These are phyloP conservation scores for Mucor lusitanicus DNA, from an alignment of 371 early-diverging fungal species.

Conservation along the genomic window DNA sequence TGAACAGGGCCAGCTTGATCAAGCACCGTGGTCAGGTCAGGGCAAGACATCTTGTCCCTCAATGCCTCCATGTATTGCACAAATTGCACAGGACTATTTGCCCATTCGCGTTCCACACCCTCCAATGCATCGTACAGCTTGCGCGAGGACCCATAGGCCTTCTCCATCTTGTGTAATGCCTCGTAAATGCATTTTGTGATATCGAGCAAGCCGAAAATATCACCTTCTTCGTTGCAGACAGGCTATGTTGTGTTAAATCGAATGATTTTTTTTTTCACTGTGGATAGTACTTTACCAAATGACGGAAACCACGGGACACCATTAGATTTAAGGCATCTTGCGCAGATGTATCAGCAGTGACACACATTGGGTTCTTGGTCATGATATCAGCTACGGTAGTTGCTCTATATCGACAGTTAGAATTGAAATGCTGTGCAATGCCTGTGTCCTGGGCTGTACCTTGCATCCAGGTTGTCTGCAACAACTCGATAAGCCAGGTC, in stretches of 20 bases:
- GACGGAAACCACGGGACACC: slow-evolving; percentile 95
- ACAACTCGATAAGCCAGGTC: slow-evolving; percentile 56
- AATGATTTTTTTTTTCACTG: neutral
- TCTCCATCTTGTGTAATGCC: slow-evolving; percentile 89
- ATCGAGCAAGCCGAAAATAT: slow-evolving; percentile 93
- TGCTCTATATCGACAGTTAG: slow-evolving; percentile 26
- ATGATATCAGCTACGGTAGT: slow-evolving; percentile 90
- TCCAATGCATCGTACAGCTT: slow-evolving; percentile 91
- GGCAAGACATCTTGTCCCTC: slow-evolving; percentile 87
- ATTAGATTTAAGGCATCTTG: slow-evolving; percentile 94
- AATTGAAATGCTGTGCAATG: neutral
- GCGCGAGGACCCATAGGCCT: slow-evolving; percentile 85
- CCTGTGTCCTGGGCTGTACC: slow-evolving; percentile 22
- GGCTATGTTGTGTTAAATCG: slow-evolving; percentile 47
- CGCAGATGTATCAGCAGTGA: slow-evolving; percentile 77
- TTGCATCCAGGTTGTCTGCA: slow-evolving; percentile 48
- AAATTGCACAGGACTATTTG: slow-evolving; percentile 56
- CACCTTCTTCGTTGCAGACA: slow-evolving; percentile 83
- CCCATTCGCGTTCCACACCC: slow-evolving; percentile 86
- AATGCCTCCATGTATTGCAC: slow-evolving; percentile 78
- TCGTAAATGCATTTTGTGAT: slow-evolving; percentile 96
- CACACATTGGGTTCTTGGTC: slow-evolving; percentile 91
- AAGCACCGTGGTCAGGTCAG: slow-evolving; percentile 84
- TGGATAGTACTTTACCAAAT: slow-evolving; percentile 62
- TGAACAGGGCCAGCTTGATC: slow-evolving; percentile 73